phyloP scores from a whole-genome alignment of 192 early-diverging fungal species.

The Tieghemiomyces parasiticus region DNA sequence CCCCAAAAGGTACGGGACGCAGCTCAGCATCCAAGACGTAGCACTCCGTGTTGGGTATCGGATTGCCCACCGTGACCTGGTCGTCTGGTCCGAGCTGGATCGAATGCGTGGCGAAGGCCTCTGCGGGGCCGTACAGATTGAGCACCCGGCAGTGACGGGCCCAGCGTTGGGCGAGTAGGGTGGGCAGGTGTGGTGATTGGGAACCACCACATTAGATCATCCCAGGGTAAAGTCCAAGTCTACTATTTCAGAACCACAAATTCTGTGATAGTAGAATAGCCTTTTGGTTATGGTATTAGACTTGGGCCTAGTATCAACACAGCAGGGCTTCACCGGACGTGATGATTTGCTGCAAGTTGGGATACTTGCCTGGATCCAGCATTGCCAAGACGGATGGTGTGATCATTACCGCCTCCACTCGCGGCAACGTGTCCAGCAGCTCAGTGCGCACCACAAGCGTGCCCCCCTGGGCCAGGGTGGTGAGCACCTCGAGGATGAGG shows the following conservation, averaged over 20 bases:
- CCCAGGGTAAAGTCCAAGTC: no score
- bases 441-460: not conserved
- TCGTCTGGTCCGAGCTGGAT: not conserved
- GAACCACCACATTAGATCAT: no score
- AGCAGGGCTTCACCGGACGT: not conserved
- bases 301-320: no score
- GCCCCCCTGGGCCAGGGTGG: not conserved
- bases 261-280: no score
- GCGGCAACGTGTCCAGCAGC: not conserved
- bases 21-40: constrained; percentile 16
- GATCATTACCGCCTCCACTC: not conserved
- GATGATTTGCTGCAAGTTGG: not conserved
- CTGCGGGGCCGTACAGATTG: not conserved
- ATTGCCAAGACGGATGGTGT: not conserved
- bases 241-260: no score
- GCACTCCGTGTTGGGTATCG: constrained; percentile 11
- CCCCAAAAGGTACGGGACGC: constrained; percentile 16
- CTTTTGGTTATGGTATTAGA: no score
- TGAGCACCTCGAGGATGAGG: not conserved
- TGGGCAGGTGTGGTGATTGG: no score
- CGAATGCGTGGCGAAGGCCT: not conserved
- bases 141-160: not conserved
- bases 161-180: not conserved
- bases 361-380: not conserved
- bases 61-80: constrained; percentile 13